These are phyloP conservation scores for Neopestalotiopsis sp. DNA, from an alignment of 2,329 filamentous ascomycete genomes.

Conservation along the genomic window DNA sequence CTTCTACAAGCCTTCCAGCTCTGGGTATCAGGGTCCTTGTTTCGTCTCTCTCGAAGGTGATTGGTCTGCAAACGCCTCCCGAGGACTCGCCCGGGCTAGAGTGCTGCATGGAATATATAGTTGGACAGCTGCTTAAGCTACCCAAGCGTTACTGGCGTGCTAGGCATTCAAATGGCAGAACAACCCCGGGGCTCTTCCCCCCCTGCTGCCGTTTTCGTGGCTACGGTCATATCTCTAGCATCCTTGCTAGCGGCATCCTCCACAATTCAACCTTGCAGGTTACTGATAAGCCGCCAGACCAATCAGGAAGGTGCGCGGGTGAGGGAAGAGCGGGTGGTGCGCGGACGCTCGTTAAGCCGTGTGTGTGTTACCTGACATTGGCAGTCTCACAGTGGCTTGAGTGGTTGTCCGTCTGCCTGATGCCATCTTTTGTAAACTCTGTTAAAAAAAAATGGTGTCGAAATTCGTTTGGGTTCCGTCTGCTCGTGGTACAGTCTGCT, in stretches of 20 bases:
- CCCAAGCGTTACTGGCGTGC: no score
- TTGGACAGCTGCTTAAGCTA: not conserved
- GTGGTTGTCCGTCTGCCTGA: not conserved
- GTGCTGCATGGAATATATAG: not conserved
- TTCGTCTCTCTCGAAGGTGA: not conserved
- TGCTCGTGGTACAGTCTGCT: no score
- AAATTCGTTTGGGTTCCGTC: no score
- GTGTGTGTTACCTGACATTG: not conserved
- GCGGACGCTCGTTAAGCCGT: constrained; percentile 10
- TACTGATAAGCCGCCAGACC: constrained; percentile 17
- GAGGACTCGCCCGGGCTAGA: not conserved
- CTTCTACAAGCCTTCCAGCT: not conserved
- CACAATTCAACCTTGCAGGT: constrained; percentile 3
- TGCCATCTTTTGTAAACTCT: not conserved
- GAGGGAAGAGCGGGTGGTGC: not conserved
- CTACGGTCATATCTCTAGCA: not conserved
- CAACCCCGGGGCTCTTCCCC: not conserved
- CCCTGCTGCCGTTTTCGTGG: constrained; percentile 15
- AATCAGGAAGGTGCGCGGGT: constrained; percentile 18
- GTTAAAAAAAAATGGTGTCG: not conserved
- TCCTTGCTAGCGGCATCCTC: not conserved
- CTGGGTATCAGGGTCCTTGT: not conserved
- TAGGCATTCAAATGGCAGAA: not conserved
- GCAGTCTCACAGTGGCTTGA: not conserved
- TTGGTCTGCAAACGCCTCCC: not conserved